Evolutionary conservation across 2,329 filamentous ascomycete genomes (phyloP), one percentile per base, ranked within the genome.

Genomic region (Aspergillus piperis): DNA sequence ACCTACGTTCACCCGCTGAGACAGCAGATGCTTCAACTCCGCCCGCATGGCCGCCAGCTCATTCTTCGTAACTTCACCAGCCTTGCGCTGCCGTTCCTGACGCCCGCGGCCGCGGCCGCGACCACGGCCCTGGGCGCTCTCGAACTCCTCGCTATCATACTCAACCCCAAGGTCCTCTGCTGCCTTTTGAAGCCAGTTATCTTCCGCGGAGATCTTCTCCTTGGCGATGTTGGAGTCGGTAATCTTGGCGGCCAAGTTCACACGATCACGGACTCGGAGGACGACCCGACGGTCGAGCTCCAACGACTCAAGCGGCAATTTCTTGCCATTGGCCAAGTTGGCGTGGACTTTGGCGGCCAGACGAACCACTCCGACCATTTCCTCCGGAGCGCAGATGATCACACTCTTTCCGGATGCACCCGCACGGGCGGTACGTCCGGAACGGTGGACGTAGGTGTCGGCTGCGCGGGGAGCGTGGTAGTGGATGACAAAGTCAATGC

Each of bases 81-180:
- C 87, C 75, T 89, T 86, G 68, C 88, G 86, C 73, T 95, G 89
- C 78, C 90, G 90, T 77, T 87, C 83, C 77, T 89, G 89, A 41
- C 86, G 86, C 7, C 92, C 92, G 38, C 91, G 83, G 4, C 92
- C 92, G 51, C 92, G 83, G 0, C 90, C 89, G 10, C 70, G 68
- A 8, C 65, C 69, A 21, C 67, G 64, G 23, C 65, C 63, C 57
- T 81, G 83, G 6, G 87, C 86, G 65, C 90, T 81, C 47, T 84
- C 90, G 63, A 96, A 89, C 49, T 96, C 92, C 38, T 96, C 92
- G 62, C 87, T 90, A 72, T 98, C 92, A 72, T 96, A 96, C 55
- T 97, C 94, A 0, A 98, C 91, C 0, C 95, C 95, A 0, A 99
- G 82, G 65, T 98, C 94, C 60, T 97, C 92, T 0, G 95, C 95